phyloP scores from a whole-genome alignment of 257 asterid genomes.

The Ehretia macrophylla region DNA sequence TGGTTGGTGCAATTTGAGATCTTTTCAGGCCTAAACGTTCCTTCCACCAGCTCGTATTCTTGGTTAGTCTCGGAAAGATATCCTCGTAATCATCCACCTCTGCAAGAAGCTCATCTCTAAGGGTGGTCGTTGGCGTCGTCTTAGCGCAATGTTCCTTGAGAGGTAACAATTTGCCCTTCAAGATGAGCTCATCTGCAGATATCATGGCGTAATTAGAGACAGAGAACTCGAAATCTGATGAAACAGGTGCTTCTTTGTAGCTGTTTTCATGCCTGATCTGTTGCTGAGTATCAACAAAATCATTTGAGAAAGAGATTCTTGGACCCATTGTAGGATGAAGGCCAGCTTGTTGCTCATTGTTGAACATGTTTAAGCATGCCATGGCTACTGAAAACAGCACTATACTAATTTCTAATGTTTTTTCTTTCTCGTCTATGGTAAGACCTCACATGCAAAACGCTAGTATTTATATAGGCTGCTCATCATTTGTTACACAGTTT shows the following conservation, averaged over 20 bases:
- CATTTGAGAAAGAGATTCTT: conserved; percentile 89
- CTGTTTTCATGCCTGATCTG: conserved; percentile 42
- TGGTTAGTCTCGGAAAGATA: conserved; percentile 24
- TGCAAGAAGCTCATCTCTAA: conserved; percentile 62
- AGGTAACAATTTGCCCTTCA: conserved; percentile 64
- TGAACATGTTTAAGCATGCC: conserved; percentile 78
- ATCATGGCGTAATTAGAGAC: conserved; percentile 48
- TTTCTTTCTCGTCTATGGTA: conserved; percentile 4
- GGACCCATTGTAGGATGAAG: conserved; percentile 48
- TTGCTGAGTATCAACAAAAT: conserved; percentile 57
- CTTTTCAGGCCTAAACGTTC: conserved; percentile 62
- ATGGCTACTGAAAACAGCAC: conserved; percentile 14
- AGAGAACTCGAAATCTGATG: conserved; percentile 71
- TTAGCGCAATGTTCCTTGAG: conserved; percentile 36
- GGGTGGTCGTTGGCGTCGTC: conserved; percentile 39
- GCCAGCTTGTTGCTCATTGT: conserved; percentile 54
- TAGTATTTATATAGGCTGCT: conserved; percentile 28
- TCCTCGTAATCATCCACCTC: conserved; percentile 46
- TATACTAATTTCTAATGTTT: background rate
- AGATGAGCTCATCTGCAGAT: conserved; percentile 75
- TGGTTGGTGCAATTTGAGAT: conserved; percentile 36
- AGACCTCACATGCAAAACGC: conserved; percentile 23
- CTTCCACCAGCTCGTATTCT: conserved; percentile 55
- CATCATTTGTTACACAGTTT: background rate
- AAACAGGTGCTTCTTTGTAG: conserved; percentile 78